phyloP scores from a whole-genome alignment of 306 rosid genomes.

The Cicer chorassanicum region DNA sequence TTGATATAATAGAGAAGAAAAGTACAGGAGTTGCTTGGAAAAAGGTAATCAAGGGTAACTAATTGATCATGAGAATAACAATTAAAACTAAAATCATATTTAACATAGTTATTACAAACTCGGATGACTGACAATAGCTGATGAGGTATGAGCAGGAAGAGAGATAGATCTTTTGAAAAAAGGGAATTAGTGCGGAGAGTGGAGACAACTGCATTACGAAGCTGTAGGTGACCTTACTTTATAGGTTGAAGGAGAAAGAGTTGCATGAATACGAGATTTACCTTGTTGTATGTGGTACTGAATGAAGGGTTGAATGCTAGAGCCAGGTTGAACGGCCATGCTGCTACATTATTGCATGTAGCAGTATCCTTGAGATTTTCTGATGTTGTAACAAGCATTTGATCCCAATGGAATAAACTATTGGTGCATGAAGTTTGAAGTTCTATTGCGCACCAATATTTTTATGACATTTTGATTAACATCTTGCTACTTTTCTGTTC shows the following conservation, averaged over 20 bases:
- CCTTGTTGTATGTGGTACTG: neutral
- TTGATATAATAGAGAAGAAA: conserved; percentile 18
- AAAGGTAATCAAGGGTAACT: neutral
- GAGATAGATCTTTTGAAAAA: neutral
- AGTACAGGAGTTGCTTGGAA: neutral
- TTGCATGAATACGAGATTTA: conserved; percentile 1
- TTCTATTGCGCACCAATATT: neutral
- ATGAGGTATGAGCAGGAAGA: conserved; percentile 5
- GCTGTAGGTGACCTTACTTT: conserved; percentile 1
- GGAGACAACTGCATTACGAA: neutral
- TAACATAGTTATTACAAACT: neutral
- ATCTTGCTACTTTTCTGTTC: conserved; percentile 21
- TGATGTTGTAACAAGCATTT: neutral
- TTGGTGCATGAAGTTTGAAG: conserved; percentile 14
- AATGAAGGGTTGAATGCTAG: neutral
- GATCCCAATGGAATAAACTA: conserved; percentile 19
- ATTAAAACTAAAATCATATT: conserved; percentile 19
- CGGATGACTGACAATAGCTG: neutral
- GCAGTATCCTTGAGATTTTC: neutral
- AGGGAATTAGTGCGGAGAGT: neutral
- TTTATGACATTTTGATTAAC: conserved; percentile 2
- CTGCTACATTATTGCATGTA: neutral
- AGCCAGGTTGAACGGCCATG: neutral
- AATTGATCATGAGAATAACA: conserved; percentile 5
- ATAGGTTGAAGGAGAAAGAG: conserved; percentile 34